A percentile compares a stretch with the other conserved stretches of the same genome.
phyloP scores from a whole-genome alignment of 2,329 filamentous ascomycete species.

The Calonectria hawksworthii region DNA sequence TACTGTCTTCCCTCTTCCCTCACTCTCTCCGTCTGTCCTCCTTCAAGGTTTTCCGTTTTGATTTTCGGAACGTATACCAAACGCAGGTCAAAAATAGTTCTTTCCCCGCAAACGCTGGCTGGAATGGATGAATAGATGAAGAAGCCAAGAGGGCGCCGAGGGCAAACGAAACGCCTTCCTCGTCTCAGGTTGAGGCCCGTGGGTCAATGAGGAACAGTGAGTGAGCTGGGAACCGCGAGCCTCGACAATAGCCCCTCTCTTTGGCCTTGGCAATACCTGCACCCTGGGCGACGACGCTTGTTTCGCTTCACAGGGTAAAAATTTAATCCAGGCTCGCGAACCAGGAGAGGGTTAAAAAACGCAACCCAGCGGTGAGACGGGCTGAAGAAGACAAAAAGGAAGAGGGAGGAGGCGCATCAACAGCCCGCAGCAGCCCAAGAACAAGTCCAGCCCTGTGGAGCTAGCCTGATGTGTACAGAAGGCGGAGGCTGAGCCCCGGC shows the following conservation, averaged over 20 bases:
- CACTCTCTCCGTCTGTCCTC: background rate
- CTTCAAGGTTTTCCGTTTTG: background rate
- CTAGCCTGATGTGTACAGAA: conserved; percentile 4
- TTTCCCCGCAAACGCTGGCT: background rate
- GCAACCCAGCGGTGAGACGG: background rate
- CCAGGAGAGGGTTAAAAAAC: background rate
- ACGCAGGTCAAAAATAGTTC: background rate
- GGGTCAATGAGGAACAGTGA: background rate
- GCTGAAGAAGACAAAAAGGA: background rate
- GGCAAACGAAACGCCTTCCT: conserved; percentile 1
- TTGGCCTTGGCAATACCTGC: background rate
- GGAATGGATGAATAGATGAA: background rate
- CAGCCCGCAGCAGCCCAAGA: background rate
- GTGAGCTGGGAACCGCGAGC: background rate
- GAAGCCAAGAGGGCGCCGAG: background rate
- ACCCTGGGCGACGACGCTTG: background rate
- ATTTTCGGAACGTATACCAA: background rate
- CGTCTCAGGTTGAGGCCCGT: conserved; percentile 8
- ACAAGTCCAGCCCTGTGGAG: background rate
- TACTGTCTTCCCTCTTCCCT: background rate
- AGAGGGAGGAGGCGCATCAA: background rate
- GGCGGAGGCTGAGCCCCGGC: conserved; percentile 3
- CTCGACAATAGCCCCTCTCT: background rate
- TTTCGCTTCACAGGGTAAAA: background rate
- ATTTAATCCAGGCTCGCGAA: background rate